Evolutionary conservation across 208 protist genomes (phyloP), one percentile per base, ranked within the genome.

Genomic region (Crithidia fasciculata): DNA sequence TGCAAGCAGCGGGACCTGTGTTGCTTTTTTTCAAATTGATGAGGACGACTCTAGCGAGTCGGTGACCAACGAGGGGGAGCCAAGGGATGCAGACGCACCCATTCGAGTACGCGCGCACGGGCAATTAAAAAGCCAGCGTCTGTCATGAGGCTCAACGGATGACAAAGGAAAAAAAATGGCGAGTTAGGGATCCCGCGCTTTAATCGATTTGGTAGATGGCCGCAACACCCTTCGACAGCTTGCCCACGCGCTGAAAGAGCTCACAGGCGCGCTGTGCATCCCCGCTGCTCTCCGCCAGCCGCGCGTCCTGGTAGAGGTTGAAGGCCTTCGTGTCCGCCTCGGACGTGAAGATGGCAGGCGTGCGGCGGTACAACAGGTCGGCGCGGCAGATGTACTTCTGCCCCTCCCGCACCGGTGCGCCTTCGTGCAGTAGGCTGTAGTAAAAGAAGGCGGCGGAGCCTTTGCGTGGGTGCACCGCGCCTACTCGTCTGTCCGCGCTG

Each of bases 301-400:
- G 86, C 41, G 93, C 93, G 47, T 88, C 58, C 61, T 97, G 84
- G 62, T 95, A 95, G 28, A 94, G 28, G 5, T 81, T 61, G 71
- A 97, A 95, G 8, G 93, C 93, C 58, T 84, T 70, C 8, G 52
- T 53, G 77, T 95, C 93, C 5, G 63, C 70, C 19, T 86, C 83
- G 2, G 53, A 72, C 5, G 88, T 90, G 44, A 93, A 78, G 69
- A 97, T 95, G 5, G 87, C 77, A 12, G 90, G 90, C 0, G 76
- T 85, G 43, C 93, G 86, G 16, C 86, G 87, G 76, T 94, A 97
- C 5, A 95, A 63, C 36, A 97, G 69, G 53, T 95, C 93, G 4
- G 86, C 91, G n/a, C 93, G 88, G 54, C 91, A 86, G 64, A 95
- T 97, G 75, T 95, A 97, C 79, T 97, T 97, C 69, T 78, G 53